Evolutionary conservation across 2,329 filamentous ascomycete genomes (phyloP).

Genomic region (Fusarium nygamai): DNA sequence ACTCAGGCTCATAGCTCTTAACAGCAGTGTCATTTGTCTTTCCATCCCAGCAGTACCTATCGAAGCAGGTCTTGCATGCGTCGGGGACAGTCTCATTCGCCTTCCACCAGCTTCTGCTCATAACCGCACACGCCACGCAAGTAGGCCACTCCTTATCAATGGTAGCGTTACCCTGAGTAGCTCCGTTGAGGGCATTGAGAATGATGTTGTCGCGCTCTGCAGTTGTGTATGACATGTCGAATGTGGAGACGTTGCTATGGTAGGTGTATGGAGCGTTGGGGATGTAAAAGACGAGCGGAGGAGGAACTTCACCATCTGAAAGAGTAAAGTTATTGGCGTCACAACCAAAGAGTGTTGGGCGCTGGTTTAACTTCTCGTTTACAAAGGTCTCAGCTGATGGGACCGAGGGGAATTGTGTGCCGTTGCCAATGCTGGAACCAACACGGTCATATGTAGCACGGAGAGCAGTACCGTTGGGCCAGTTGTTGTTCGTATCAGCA

Average conservation of each 20-base stretch:
- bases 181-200: constrained; percentile 84
- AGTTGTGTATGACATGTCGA: constrained; percentile 70
- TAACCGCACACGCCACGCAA: constrained; percentile 90
- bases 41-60: constrained; percentile 92
- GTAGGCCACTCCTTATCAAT: constrained; percentile 78
- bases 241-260: constrained; percentile 83
- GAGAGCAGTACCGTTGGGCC: constrained; percentile 70
- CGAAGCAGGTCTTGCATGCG: constrained; percentile 80
- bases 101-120: constrained; percentile 78
- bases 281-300: constrained; percentile 85
- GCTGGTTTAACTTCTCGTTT: constrained; percentile 66
- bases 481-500: constrained; percentile 66
- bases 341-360: constrained; percentile 74
- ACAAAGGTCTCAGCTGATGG: constrained; percentile 66
- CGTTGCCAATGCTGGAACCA: constrained; percentile 57
- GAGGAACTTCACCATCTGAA: constrained; percentile 54
- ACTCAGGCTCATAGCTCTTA: constrained; percentile 47
- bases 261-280: constrained; percentile 80
- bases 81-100: constrained; percentile 75
- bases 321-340: constrained; percentile 56
- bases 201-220: constrained; percentile 81
- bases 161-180: constrained; percentile 84
- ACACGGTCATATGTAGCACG: constrained; percentile 67
- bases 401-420: constrained; percentile 67
- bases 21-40: constrained; percentile 54